Evolutionary conservation across 805 yeast species (phyloP).

Genomic region (Metschnikowia vanudenii): DNA sequence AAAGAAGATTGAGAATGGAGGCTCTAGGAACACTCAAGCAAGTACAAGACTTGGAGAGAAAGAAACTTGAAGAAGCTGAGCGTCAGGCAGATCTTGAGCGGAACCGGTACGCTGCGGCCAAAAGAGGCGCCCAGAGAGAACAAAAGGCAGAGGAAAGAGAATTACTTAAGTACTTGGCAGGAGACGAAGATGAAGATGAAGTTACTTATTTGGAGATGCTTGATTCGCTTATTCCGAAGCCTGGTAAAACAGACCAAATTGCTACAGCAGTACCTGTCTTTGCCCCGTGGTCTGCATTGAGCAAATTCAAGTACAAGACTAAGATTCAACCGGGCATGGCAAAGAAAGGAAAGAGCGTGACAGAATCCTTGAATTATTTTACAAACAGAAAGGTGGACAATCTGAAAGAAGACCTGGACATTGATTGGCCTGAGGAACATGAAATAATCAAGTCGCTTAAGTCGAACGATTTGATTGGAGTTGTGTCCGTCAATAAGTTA

Average conservation of each 20-base stretch:
- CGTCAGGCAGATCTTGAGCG: slow-evolving; percentile 21
- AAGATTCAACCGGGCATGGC: slow-evolving; percentile 77
- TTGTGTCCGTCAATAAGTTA: slow-evolving; percentile 69
- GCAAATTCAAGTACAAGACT: slow-evolving; percentile 73
- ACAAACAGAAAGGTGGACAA: slow-evolving; percentile 45
- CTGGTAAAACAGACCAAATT: slow-evolving; percentile 50
- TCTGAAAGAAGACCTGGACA: slow-evolving; percentile 44
- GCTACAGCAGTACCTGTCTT: slow-evolving; percentile 76
- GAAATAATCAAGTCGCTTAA: slow-evolving; percentile 54
- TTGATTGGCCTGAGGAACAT: slow-evolving; percentile 73
- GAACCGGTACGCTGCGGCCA: slow-evolving; percentile 32
- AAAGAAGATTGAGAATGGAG: slow-evolving; percentile 68
- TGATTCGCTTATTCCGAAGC: slow-evolving; percentile 46
- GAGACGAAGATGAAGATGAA: slow-evolving; percentile 30
- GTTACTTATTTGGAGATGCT: slow-evolving; percentile 41
- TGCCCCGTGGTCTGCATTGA: slow-evolving; percentile 88
- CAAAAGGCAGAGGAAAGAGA: slow-evolving; percentile 46
- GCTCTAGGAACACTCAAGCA: slow-evolving; percentile 81
- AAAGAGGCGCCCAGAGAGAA: slow-evolving; percentile 39
- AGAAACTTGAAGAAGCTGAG: slow-evolving; percentile 18
- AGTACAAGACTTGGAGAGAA: slow-evolving; percentile 30
- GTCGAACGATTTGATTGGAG: slow-evolving; percentile 63
- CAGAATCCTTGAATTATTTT: slow-evolving; percentile 64
- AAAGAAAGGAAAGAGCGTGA: slow-evolving; percentile 84
- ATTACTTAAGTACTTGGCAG: slow-evolving; percentile 42